Percentiles rank a stretch among this genome's conserved stretches.
These are phyloP conservation scores for Tolypocladium ophioglossoides DNA, from an alignment of 2,329 filamentous ascomycete species.

Conservation along the genomic window DNA sequence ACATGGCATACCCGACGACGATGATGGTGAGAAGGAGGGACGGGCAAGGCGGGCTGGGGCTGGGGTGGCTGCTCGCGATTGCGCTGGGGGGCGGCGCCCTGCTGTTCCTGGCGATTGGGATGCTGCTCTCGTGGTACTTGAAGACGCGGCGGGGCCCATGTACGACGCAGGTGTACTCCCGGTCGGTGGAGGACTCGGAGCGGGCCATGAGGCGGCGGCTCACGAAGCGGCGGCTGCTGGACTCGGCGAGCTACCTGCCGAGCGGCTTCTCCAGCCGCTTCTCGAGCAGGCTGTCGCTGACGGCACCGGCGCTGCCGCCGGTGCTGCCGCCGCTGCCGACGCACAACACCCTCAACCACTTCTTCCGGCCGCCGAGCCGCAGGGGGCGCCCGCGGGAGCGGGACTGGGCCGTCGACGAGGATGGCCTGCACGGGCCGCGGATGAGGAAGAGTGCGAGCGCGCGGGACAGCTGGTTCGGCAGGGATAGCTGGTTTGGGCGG, in stretches of 20 bases:
- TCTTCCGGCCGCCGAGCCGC: slow-evolving; percentile 13
- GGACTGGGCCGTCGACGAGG: slow-evolving; percentile 38
- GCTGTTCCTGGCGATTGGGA: slow-evolving; percentile 30
- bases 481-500: slow-evolving; percentile 22
- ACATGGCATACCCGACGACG: slow-evolving; percentile 1
- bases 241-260: slow-evolving; percentile 3
- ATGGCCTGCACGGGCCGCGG: slow-evolving; percentile 37
- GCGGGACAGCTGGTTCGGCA: slow-evolving; percentile 4
- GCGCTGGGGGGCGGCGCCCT: slow-evolving; percentile 36
- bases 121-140: slow-evolving; percentile 29
- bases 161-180: slow-evolving; percentile 17
- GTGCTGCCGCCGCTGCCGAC: slow-evolving; percentile 21
- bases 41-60: slow-evolving; percentile 13
- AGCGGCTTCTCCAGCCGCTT: slow-evolving; percentile 10
- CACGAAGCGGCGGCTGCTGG: slow-evolving; percentile 18
- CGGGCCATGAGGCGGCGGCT: slow-evolving; percentile 13
- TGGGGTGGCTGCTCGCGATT: slow-evolving; percentile 33
- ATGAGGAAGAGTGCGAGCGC: slow-evolving; percentile 19
- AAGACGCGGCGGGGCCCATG: slow-evolving; percentile 10
- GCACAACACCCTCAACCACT: slow-evolving; percentile 16
- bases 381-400: slow-evolving; percentile 7
- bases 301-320: slow-evolving; percentile 13
- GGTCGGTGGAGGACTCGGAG: slow-evolving; percentile 12
- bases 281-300: slow-evolving; percentile 19
- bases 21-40: slow-evolving; percentile 5